phyloP scores from a whole-genome alignment of 345 rosid species.

The Capsella bursapastoris region DNA sequence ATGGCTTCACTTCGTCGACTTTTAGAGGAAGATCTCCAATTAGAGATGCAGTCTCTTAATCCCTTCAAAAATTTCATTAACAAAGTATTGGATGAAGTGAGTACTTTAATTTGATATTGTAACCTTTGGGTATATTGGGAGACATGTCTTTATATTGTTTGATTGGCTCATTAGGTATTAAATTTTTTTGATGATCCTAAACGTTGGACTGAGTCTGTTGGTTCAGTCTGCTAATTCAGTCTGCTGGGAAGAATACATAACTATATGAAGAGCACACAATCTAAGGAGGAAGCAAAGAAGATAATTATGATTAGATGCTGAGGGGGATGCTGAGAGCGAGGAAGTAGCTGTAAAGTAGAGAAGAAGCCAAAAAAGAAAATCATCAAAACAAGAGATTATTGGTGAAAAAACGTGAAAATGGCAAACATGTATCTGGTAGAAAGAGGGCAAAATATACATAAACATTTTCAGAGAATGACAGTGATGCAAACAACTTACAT shows the following conservation, averaged over 20 bases:
- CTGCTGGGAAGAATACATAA: constrained; percentile 48
- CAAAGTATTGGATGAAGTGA: constrained; percentile 67
- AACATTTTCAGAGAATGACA: no score
- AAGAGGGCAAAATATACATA: no score
- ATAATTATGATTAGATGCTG: constrained; percentile 7
- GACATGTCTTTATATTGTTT: constrained; percentile 17
- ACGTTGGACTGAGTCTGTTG: constrained; percentile 36
- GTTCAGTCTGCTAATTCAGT: no score
- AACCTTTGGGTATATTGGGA: background rate
- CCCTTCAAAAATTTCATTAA: constrained; percentile 67
- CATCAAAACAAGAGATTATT: no score
- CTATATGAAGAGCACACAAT: constrained; percentile 48
- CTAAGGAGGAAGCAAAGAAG: constrained; percentile 48
- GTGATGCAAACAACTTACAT: no score
- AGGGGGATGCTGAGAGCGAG: no score
- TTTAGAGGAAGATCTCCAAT: constrained; percentile 82
- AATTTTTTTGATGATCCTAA: constrained; percentile 45
- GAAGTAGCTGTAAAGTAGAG: no score
- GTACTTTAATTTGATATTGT: constrained; percentile 20
- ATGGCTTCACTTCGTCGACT: constrained; percentile 83
- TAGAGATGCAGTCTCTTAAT: constrained; percentile 68
- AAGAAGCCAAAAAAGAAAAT: no score
- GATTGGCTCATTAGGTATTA: constrained; percentile 34
- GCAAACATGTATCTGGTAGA: no score
- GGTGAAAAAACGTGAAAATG: no score